Percentiles rank a stretch among this genome's conserved stretches.
phyloP scores from a whole-genome alignment of 345 rosid species.

The Mangifera indica region DNA sequence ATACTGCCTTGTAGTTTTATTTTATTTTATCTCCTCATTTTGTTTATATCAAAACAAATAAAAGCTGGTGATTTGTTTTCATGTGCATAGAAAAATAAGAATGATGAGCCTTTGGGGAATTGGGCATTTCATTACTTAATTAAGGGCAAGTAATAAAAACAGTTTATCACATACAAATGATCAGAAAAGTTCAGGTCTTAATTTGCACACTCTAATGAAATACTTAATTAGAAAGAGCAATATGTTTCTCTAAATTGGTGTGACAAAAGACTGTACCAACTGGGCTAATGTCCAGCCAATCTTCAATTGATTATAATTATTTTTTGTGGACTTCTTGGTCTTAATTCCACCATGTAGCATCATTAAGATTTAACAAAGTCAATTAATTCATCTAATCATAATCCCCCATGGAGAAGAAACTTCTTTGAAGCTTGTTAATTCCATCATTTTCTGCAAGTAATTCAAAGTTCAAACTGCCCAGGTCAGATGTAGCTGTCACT shows the following conservation, averaged over 20 bases:
- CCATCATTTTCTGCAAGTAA: neutral
- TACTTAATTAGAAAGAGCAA: no score
- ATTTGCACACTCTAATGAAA: neutral
- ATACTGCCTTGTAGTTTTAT: constrained; percentile 6
- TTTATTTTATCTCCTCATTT: neutral
- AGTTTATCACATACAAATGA: neutral
- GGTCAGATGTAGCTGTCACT: constrained; percentile 41
- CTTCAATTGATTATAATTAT: constrained; percentile 1
- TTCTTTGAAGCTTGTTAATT: constrained; percentile 11
- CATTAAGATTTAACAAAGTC: neutral
- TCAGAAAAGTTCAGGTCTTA: neutral
- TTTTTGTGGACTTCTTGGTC: neutral
- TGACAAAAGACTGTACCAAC: neutral
- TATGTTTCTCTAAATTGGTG: no score
- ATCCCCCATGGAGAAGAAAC: constrained; percentile 3
- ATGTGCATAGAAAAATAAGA: neutral
- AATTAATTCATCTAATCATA: neutral
- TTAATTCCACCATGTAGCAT: constrained; percentile 1
- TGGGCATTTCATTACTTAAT: no score
- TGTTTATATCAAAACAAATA: neutral
- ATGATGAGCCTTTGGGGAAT: no score
- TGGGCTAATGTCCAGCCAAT: neutral
- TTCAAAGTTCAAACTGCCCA: neutral
- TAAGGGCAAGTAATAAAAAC: no score
- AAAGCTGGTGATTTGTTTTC: neutral